Evolutionary conservation across 441 rosid species (phyloP), one percentile per base, ranked within the genome.

Genomic region (Viola pubescens): DNA sequence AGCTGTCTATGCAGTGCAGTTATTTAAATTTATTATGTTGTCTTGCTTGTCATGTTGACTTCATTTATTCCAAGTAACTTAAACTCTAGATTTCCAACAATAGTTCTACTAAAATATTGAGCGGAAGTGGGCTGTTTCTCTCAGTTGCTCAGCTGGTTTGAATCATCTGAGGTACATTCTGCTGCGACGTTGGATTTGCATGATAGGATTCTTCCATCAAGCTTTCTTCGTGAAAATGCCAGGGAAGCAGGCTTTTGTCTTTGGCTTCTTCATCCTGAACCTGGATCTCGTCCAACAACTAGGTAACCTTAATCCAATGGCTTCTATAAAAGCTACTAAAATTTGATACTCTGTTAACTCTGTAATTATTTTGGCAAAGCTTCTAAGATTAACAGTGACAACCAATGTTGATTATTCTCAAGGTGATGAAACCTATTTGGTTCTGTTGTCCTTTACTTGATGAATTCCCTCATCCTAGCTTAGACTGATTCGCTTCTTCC

Each of bases 231-330:
- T 46, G 83, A 74, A 76, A 77, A 82, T 73, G 75, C 80, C 0
- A 82, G 65, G 77, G 96, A 88, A 78, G 89, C 94, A 68, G 96
- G 94, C 61, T 86, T 84, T 74, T 88, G 96, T 74, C 85, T 88
- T 70, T 84, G 85, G 94, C 83, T 88, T 69, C 85, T 88, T 63
- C 91, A 86, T 67, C 96, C 96, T 47, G 82, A 77, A 55, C 83
- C 88, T 59, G 58, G 71, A 7, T 84, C 84, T 68, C 89, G 96
- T 64, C 96, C 96, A 67, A 70, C 81, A 51, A 68, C 89, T 58
- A 84, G 96, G 96, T 89, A 82, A 53, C 2, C 34, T 26, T 26
- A 42, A 48, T 53, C 49, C 10, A 4, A 47, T 63, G 43, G 26
- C 49, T 47, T 48, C 14, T 63, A 37, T 9, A 54, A 3, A 12